Percentiles rank a stretch among this genome's conserved stretches.
Conservation (phyloP, 2,329 filamentous ascomycete species). For the Alternaria sp. region DNA sequence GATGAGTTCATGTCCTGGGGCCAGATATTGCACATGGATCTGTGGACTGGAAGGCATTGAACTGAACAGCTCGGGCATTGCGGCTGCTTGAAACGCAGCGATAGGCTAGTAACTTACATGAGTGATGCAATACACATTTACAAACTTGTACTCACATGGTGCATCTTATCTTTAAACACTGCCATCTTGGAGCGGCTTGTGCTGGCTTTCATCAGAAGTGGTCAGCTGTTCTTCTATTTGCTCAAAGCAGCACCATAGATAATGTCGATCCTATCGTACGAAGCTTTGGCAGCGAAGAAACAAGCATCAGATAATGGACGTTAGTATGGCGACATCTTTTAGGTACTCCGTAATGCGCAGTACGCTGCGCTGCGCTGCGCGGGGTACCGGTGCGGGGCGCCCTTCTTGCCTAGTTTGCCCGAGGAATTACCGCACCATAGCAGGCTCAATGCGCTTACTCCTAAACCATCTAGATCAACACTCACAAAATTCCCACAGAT, state of each 20-base stretch:
- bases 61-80: conserved; percentile 25
- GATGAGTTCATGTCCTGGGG: conserved; percentile 23
- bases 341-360: neutral
- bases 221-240: neutral
- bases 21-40: conserved; percentile 21
- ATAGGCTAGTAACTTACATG: conserved; percentile 13
- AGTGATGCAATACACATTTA: conserved; percentile 1
- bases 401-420: neutral
- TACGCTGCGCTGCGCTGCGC: neutral
- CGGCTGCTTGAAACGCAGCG: conserved; percentile 17
- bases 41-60: conserved; percentile 21
- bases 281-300: neutral
- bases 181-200: neutral
- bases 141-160: neutral
- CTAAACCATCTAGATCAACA: neutral
- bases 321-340: neutral
- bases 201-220: neutral
- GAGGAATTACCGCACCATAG: neutral
- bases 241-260: neutral
- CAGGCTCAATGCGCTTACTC: neutral
- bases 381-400: neutral
- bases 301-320: neutral
- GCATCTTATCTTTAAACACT: neutral
- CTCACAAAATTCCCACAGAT: neutral
- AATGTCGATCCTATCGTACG: neutral